Conservation (phyloP, 129 eudicot genomes). For the Ambrosia artemisiifolia region DNA sequence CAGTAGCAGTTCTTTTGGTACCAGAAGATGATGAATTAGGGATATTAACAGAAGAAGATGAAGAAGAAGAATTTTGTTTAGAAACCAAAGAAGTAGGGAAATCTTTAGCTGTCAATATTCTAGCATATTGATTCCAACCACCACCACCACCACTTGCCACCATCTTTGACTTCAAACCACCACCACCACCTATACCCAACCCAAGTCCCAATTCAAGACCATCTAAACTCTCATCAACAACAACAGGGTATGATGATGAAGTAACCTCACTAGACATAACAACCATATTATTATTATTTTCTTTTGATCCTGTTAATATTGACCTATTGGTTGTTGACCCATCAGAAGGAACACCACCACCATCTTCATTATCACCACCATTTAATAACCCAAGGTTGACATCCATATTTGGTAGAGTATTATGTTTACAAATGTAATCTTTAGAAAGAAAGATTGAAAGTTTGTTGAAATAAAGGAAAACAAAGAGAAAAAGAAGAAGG, state of each 20-base stretch:
- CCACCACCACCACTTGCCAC: slow-evolving; percentile 28
- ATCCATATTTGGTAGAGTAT: slow-evolving; percentile 37
- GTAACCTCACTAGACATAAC: slow-evolving; percentile 54
- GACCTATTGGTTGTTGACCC: slow-evolving; percentile 49
- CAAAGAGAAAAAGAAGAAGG: slow-evolving; percentile 18
- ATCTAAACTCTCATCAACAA: slow-evolving; percentile 32
- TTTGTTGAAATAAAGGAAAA: slow-evolving; percentile 2
- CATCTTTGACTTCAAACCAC: slow-evolving; percentile 41
- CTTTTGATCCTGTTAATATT: slow-evolving; percentile 44
- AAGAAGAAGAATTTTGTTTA: slow-evolving; percentile 40
- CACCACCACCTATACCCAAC: slow-evolving; percentile 61
- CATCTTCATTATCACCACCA: slow-evolving; percentile 29
- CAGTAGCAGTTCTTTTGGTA: slow-evolving; percentile 79
- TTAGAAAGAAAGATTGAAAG: not conserved
- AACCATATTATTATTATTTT: slow-evolving; percentile 34
- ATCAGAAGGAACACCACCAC: slow-evolving; percentile 43
- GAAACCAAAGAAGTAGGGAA: slow-evolving; percentile 39
- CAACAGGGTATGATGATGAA: slow-evolving; percentile 51
- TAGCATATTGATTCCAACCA: slow-evolving; percentile 66
- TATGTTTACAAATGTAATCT: not conserved
- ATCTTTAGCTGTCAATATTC: slow-evolving; percentile 91
- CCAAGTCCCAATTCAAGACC: slow-evolving; percentile 91
- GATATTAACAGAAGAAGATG: slow-evolving; percentile 50
- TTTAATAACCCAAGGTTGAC: slow-evolving; percentile 38
- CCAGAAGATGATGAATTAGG: slow-evolving; percentile 49